phyloP scores from a whole-genome alignment of 2,329 filamentous ascomycete species.

The Arachnopeziza araneosa region DNA sequence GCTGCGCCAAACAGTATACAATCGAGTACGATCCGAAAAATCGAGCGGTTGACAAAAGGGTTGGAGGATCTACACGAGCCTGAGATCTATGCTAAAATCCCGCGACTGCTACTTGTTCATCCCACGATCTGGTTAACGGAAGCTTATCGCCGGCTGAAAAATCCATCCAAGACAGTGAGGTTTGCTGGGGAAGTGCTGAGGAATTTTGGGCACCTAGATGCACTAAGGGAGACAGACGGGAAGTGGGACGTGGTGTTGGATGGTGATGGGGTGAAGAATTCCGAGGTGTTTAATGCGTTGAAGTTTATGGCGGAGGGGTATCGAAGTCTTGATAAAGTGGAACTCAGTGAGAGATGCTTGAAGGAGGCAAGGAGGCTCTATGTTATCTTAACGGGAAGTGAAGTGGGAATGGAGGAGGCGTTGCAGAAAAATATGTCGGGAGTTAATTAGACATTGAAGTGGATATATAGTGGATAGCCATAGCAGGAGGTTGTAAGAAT shows the following conservation, averaged over 20 bases:
- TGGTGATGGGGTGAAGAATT: conserved; percentile 10
- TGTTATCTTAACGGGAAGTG: conserved; percentile 9
- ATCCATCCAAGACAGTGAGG: conserved; percentile 8
- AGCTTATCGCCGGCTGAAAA: conserved; percentile 1
- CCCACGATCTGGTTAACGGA: conserved; percentile 15
- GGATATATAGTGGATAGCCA: too few species aligned
- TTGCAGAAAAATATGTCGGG: background rate
- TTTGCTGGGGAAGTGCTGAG: conserved; percentile 10
- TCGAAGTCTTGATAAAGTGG: conserved; percentile 1
- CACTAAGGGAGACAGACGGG: background rate
- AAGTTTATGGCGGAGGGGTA: conserved; percentile 8
- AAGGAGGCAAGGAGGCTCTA: conserved; percentile 10
- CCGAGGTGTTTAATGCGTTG: conserved; percentile 11
- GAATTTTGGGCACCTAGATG: conserved; percentile 14
- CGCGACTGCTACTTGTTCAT: conserved; percentile 10
- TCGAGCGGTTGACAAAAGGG: conserved; percentile 10
- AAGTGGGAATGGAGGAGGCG: conserved; percentile 9
- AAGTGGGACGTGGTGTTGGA: conserved; percentile 2
- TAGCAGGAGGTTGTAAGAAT: too few species aligned
- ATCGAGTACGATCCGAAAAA: conserved; percentile 3
- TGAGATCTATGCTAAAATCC: conserved; percentile 7
- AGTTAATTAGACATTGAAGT: too few species aligned
- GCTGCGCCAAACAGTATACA: background rate
- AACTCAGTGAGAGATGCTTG: conserved; percentile 2
- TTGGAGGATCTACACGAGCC: conserved; percentile 11